Base-by-base conservation (phyloP, 2,329 filamentous ascomycete genomes). In the Xenosphaeropsis pyriputrescens region DNA sequence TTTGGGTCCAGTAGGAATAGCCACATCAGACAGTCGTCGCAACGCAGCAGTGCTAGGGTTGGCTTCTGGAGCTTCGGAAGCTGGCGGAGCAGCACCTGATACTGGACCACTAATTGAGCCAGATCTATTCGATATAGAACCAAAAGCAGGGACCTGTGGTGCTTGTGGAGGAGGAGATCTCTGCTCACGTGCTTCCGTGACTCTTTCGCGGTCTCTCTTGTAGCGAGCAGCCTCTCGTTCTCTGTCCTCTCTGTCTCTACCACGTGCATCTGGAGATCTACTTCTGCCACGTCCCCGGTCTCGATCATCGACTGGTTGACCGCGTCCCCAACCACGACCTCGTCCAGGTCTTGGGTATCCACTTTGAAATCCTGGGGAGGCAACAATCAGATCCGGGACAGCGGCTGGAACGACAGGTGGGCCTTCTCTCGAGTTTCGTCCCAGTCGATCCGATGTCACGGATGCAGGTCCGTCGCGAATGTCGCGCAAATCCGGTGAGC, bases 341-440 rank as follows among this genome's bases (percentile, higher is more conserved):
- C 75, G 64, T 3, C 71, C 70, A 5, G 70, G 70, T 19, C 69
- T 67, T 15, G 75, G 70, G 39, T 68, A 67, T 7, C 68, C 65
- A 8, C 64, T 11, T 19, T 32, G 29, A 12, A 30, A 16, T 22
- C 37, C 29, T 34, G 47, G 41, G 15, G 35, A 38, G 7, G 43
- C 37, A 35, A 42, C 43, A 1, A 70, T 65, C 11, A 72, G 68
- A 43, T 86, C 81, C 0, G 80, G 82, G 16, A 74, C 75, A 8
- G 74, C 75, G 3, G 81, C 84, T 4, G 77, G 77, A 14, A 77
- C 79, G 2, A 79, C 82, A 16, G 75, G 69, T 9, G 81, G 79
- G 0, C 80, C 81, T 49, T 88, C 82, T 49, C 82, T 68, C 7
- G 80, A 85, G 13, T 70, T 75, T 34, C 80, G 67, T 38, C 80